Base-by-base conservation (phyloP, 805 yeast species). In the Nematodospora valgi region DNA sequence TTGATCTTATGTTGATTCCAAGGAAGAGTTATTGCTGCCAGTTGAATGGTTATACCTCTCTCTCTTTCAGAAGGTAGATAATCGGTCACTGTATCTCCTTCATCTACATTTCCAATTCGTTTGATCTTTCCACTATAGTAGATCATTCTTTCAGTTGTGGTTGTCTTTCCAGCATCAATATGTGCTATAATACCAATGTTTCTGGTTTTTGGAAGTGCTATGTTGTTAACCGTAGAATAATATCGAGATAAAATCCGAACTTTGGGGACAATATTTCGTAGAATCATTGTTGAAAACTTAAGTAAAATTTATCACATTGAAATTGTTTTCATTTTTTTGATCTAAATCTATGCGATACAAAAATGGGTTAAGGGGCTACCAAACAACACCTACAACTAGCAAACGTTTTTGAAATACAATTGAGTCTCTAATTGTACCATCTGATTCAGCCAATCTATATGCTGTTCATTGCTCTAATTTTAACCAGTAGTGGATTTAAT, bases 121-220 rank as follows among this genome's bases (percentile, higher is more conserved):
- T 69, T 67, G 1, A 85, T 91, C 39, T 81, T 71, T 0, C 98
- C 98, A 35, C 89, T 73, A 54, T 84, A 89, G 53, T 74, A 91
- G n/a, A 93, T 75, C 87, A 93, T 85, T 30, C 98, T 68, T 56
- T 93, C 98, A 0, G 98, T 91, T 1, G 98, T 89, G 2, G 98
- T 93, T 3, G 98, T 93, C 59, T 93, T 93, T 0, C 98, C 98
- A 3, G 98, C 98, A 66, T 93, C 98, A 35, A 93, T 93, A 56
- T 93, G 98, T n/a, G 98, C 98, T 26, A 93, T 88, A 48, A 93
- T 87, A 2, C 98, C 98, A 22, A 93, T 86, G 59, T 93, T 91
- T 41, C 98, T 66, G 16, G 83, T 73, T 35, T 63, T 63, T 13
- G 44, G 47, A 2, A 58, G 48, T 3, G 58, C 52, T 5, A 64